Evolutionary conservation across 83 land plant genomes (phyloP), one percentile per base, ranked within the genome.

Genomic region (Picea engelmannii): DNA sequence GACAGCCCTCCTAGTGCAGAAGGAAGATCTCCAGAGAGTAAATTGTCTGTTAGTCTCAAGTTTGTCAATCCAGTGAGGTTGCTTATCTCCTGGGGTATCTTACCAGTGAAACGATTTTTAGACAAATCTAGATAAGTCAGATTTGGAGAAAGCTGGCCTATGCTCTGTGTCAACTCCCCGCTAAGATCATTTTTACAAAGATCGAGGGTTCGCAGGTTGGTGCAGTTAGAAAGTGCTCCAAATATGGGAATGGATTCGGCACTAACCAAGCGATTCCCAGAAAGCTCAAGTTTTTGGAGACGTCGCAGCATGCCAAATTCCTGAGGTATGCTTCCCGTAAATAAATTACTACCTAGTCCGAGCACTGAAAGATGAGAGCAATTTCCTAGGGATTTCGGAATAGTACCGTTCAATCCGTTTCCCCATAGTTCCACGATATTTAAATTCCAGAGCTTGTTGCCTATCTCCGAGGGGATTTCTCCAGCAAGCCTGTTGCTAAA

Each of bases 21-120:
- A 21, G 84, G 80, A 12, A 85, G 27, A 4, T 18, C 6, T 6
- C 87, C 87, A 13, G 80, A 20, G 42, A 85, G 62, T 5, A n/a
- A 24, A 42, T 85, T 85, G 62, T 61, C 47, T 47, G 59, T 66
- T 40, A 85, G 23, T 5, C 40, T 79, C 25, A 85, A 21, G 11
- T 31, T 16, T 2, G 17, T 78, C 4, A 78, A 44, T 8, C 52
- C 64, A 4, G 16, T 49, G 66, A 76, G 76, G 55, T 23, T 40
- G n/a, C 80, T 70, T 4, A 85, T 24, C 84, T 81, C 86, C 16
- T 77, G 35, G 58, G 87, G 87, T 67, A 86, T 66, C 35, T 31
- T 23, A n/a, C 85, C 85, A 20, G 69, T 35, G 5, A 83, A 65
- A 5, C 11, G 49, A 66, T 83, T 83, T 3, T 31, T 5, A 20